Base-by-base conservation (phyloP, 1,284 basidiomycete species). In the Stereum hirsutum region DNA sequence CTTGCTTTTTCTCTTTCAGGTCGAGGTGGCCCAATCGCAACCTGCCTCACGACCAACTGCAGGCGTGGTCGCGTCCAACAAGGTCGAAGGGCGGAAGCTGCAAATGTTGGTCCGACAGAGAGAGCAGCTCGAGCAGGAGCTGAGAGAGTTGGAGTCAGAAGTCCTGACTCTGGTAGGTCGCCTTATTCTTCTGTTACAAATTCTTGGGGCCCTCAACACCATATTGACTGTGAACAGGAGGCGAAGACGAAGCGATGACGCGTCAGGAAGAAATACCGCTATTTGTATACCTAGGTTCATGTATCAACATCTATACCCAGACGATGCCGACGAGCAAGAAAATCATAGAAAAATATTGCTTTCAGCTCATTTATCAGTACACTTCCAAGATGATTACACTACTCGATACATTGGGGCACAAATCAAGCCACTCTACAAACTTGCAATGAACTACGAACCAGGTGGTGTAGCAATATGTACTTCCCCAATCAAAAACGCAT, bases 401-500 rank as follows among this genome's bases (percentile, higher is more conserved):
- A n/a, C n/a, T 35, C 17, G 10, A 35, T 35, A 17, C 8, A 35
- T 31, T n/a, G n/a, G n/a, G n/a, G n/a, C n/a, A n/a, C n/a, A n/a
- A n/a, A n/a, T n/a, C n/a, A n/a, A n/a, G n/a, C n/a, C n/a, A n/a
- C n/a, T n/a, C 34, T 6, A 8, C 8, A 17, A 12, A 37, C 35
- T 37, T 14, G 20, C 32, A 30, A 39, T 10, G 15, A 10, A 14
- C 7, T 30, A 21, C 12, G 4, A n/a, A n/a, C n/a, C n/a, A n/a
- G n/a, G n/a, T n/a, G n/a, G 14, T 46, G 32, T 41, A 8, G 52
- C 54, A 52, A 55, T 47, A 48, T 72, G 66, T 31, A 87, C 60
- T 57, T 88, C 85, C 17, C 82, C 81, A 42, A 89, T 76, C 14
- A 89, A 47, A 2, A 88, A 63, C 8, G 79, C 75, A 11, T 78